Evolutionary conservation across 805 yeast species (phyloP).

Genomic region (Candida broadrunensis): DNA sequence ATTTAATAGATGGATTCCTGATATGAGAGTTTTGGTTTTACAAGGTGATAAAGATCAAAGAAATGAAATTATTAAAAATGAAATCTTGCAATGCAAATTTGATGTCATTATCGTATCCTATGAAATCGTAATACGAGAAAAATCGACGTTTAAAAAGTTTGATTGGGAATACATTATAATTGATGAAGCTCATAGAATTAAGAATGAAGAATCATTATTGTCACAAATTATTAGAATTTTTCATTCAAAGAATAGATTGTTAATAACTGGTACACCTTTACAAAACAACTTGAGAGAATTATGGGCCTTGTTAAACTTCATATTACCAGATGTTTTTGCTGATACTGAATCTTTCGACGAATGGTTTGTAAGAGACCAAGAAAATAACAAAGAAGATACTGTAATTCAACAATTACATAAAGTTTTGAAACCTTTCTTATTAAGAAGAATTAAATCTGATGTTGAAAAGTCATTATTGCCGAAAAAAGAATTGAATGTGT

Average conservation of each 20-base stretch:
- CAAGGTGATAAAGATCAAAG: conserved; percentile 77
- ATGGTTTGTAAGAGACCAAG: conserved; percentile 53
- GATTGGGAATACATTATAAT: conserved; percentile 75
- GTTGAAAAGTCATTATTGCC: conserved; percentile 80
- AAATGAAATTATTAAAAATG: conserved; percentile 47
- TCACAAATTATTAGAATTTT: conserved; percentile 75
- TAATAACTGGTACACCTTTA: conserved; percentile 80
- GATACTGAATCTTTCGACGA: conserved; percentile 71
- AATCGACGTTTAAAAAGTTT: conserved; percentile 61
- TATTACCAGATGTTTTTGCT: conserved; percentile 75
- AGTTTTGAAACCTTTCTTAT: conserved; percentile 69
- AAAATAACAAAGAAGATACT: conserved; percentile 38
- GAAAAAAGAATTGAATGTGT: conserved; percentile 69
- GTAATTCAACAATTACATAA: conserved; percentile 71
- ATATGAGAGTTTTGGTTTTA: conserved; percentile 63
- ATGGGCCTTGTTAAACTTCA: conserved; percentile 77
- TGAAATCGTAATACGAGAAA: conserved; percentile 75
- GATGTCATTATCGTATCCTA: conserved; percentile 72
- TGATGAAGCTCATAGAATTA: conserved; percentile 83
- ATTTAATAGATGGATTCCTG: conserved; percentile 77
- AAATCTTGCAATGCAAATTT: conserved; percentile 57
- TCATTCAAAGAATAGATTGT: conserved; percentile 63
- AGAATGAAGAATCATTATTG: conserved; percentile 69
- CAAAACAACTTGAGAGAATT: conserved; percentile 78
- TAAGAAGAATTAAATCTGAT: conserved; percentile 74